These are phyloP conservation scores for Paecilomyces niveus DNA, from an alignment of 2,329 filamentous ascomycete genomes.

Conservation along the genomic window DNA sequence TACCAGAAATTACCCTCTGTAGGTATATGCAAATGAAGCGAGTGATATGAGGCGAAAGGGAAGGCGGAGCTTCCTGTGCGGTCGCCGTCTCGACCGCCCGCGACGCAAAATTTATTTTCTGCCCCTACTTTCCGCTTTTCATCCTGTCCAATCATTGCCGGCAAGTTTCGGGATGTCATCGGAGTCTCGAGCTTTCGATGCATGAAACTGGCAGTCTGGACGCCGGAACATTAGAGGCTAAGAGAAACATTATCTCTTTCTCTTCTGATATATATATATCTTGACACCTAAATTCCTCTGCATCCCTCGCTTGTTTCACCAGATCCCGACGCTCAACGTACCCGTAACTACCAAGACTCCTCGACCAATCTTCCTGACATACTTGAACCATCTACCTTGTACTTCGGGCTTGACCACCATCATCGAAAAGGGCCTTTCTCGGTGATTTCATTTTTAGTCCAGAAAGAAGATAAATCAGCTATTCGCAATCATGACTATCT, in stretches of 20 bases:
- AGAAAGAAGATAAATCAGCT: neutral
- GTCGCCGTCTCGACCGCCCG: slow-evolving; percentile 1
- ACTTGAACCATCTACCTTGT: neutral
- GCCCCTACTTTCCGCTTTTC: slow-evolving; percentile 18
- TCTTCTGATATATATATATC: neutral
- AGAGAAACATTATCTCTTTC: neutral
- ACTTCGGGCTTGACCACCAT: neutral
- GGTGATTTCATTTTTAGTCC: neutral
- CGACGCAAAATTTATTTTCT: slow-evolving; percentile 25
- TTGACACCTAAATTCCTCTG: neutral
- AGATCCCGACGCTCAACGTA: neutral
- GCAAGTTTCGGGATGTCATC: slow-evolving; percentile 15
- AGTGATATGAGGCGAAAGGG: neutral
- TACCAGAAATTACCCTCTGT: neutral
- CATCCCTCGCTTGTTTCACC: neutral
- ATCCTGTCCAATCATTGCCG: slow-evolving; percentile 18
- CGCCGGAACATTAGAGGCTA: neutral
- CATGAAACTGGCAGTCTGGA: neutral
- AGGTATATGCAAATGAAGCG: neutral
- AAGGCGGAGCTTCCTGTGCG: neutral
- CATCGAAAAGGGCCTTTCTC: neutral
- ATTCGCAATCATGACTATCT: slow-evolving; percentile 21
- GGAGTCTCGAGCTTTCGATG: neutral
- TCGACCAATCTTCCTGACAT: neutral
- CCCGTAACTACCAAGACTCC: neutral